Base-by-base conservation (phyloP, 2,329 filamentous ascomycete genomes). In the Talaromyces piceae region DNA sequence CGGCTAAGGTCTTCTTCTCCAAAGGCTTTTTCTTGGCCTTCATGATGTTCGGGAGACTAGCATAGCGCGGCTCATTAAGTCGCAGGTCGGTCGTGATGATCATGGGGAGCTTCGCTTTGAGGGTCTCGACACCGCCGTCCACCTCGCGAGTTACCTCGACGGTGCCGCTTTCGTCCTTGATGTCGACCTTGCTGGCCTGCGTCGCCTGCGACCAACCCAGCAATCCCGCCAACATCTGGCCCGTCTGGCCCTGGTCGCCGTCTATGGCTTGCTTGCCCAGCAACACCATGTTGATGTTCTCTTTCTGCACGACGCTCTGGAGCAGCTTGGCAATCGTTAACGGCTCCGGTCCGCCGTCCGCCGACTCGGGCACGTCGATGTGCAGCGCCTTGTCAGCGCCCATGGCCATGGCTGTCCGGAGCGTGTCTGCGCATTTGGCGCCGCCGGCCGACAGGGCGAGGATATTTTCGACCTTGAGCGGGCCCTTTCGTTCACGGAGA, bases 21-120 rank as follows among this genome's bases (percentile, higher is more conserved):
- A 98, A 66, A 65, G 88, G 88, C 86, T 98, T 98, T 87, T 97
- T 98, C 87, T 98, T 98, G 49, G 93, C 93, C 85, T 97, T 98
- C 93, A 98, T 98, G 59, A 98, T 97, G 68, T 97, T 97, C 47
- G 91, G 91, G 80, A 98, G 71, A 71, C 83, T 95, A 20, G 91
- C 93, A 70, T 95, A 98, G 58, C 93, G 78, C 54, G 93, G 93
- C 80, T 94, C 89, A 67, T 98, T 98, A 69, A 98, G 75, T 48
- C 93, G 77, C 73, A 98, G 71, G 76, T 98, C 93, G 56, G 93
- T 95, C 55, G 93, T 98, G 61, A 98, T 87, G 48, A 98, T 76
- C 83, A 97, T 84, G 0, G 93, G 93, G 71, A 98, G 73, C 76
- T 86, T 88, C 1, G 88, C 84, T 69, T 79, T 80, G 50, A 98